phyloP scores from a whole-genome alignment of 345 rosid species.

The Eucalyptus caleyi region DNA sequence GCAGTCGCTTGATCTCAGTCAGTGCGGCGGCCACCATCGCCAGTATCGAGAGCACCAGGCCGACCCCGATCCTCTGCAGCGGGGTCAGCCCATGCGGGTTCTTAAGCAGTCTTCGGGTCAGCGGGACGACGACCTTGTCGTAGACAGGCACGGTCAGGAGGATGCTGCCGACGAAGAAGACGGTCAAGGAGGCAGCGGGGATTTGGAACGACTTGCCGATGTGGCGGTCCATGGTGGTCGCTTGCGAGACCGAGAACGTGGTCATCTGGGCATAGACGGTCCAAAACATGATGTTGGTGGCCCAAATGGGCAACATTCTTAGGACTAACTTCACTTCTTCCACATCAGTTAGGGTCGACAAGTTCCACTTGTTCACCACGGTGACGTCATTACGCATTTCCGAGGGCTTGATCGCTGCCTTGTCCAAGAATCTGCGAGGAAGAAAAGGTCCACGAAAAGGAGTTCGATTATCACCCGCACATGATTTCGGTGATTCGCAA shows the following conservation, averaged over 20 bases:
- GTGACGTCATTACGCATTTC: neutral
- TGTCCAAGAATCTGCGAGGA: conserved; percentile 68
- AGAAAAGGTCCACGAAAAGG: neutral
- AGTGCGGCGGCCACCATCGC: conserved; percentile 76
- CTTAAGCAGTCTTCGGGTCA: conserved; percentile 32
- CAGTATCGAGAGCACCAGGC: conserved; percentile 35
- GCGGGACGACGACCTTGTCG: conserved; percentile 49
- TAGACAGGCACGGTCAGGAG: conserved; percentile 77
- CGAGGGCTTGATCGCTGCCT: conserved; percentile 61
- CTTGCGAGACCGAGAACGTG: conserved; percentile 88
- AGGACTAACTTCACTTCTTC: conserved; percentile 89
- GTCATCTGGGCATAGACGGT: conserved; percentile 94
- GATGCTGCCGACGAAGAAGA: conserved; percentile 76
- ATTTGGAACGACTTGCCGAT: conserved; percentile 64
- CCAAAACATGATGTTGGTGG: conserved; percentile 84
- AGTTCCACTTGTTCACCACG: conserved; percentile 49
- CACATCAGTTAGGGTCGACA: conserved; percentile 80
- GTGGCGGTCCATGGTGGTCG: conserved; percentile 85
- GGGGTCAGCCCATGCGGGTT: conserved; percentile 80
- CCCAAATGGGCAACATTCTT: conserved; percentile 92
- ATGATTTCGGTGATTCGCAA: neutral
- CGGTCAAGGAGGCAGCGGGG: conserved; percentile 68
- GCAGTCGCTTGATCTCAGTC: conserved; percentile 50
- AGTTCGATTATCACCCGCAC: neutral
- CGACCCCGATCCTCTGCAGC: conserved; percentile 72